Evolutionary conservation across 1,284 basidiomycete species (phyloP).

Genomic region (Uromyces viciae-fabae): DNA sequence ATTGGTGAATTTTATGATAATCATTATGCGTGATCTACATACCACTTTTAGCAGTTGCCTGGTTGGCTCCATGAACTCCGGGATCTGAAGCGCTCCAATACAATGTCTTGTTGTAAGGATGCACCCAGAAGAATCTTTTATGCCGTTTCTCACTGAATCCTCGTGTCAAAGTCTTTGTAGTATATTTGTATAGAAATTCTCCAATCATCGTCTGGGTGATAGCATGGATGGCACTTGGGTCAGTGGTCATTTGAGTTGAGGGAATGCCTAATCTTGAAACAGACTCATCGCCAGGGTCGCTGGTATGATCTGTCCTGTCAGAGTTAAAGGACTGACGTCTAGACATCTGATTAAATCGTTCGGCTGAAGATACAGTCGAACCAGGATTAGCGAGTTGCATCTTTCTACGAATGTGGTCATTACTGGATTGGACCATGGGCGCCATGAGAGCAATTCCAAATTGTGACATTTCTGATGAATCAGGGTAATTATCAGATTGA

Average conservation of each 20-base stretch:
- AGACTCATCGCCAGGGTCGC: slow-evolving; percentile 65
- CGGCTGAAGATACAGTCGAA: not conserved
- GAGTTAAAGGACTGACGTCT: slow-evolving; percentile 25
- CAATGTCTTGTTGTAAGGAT: slow-evolving; percentile 95
- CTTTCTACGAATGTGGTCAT: not conserved
- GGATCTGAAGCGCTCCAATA: slow-evolving; percentile 97
- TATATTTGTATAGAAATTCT: slow-evolving; percentile 98
- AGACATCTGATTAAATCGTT: slow-evolving; percentile 30
- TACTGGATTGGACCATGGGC: slow-evolving; percentile 4
- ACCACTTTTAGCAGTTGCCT: slow-evolving; percentile 96
- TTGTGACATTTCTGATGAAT: slow-evolving; percentile 19
- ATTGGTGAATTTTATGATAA: slow-evolving; percentile 11
- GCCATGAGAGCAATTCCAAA: slow-evolving; percentile 30
- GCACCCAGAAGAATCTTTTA: slow-evolving; percentile 97
- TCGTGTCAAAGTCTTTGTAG: slow-evolving; percentile 81
- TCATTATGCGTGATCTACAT: slow-evolving; percentile 56
- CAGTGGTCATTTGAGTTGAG: slow-evolving; percentile 46
- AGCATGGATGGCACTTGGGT: slow-evolving; percentile 65
- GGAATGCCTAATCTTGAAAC: not conserved
- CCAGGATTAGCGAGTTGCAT: slow-evolving; percentile 2
- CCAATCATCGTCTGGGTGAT: slow-evolving; percentile 99
- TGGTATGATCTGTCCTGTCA: slow-evolving; percentile 40
- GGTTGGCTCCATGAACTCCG: slow-evolving; percentile 75
- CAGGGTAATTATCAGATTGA: not conserved
- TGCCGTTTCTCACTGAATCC: slow-evolving; percentile 86